These are phyloP conservation scores for Verticillium nubilum DNA, from an alignment of 2,329 filamentous ascomycete genomes.

Conservation along the genomic window DNA sequence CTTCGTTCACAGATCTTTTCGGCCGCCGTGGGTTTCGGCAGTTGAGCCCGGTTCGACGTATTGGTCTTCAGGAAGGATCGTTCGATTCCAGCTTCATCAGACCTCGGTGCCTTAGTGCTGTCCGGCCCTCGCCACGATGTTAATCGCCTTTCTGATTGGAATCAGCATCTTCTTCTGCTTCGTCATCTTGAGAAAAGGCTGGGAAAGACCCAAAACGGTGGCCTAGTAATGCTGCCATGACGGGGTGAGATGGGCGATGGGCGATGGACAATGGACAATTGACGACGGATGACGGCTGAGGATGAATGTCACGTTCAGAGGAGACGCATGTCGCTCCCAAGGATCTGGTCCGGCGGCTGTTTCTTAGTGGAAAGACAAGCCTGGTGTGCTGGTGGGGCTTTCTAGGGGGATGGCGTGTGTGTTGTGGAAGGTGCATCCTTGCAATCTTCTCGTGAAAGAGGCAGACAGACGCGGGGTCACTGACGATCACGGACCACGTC, in stretches of 20 bases:
- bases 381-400: constrained; percentile 5
- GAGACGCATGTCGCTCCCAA: neutral
- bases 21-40: too few species aligned
- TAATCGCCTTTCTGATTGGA: too few species aligned
- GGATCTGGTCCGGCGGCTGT: constrained; percentile 5
- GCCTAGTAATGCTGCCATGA: neutral
- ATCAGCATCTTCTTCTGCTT: too few species aligned
- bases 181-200: neutral
- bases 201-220: neutral
- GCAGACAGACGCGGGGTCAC: neutral
- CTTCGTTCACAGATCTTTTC: neutral
- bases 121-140: too few species aligned
- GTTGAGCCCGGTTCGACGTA: too few species aligned
- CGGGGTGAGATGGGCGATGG: neutral
- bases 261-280: too few species aligned
- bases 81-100: too few species aligned
- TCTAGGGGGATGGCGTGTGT: neutral
- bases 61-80: too few species aligned
- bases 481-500: too few species aligned
- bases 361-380: constrained; percentile 13
- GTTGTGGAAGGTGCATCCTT: neutral
- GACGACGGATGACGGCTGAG: neutral
- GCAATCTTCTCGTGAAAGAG: neutral
- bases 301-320: neutral
- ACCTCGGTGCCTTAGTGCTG: too few species aligned